Evolutionary conservation across 1,284 basidiomycete genomes (phyloP), one percentile per base, ranked within the genome.

Genomic region (Cryptococcus sp.): DNA sequence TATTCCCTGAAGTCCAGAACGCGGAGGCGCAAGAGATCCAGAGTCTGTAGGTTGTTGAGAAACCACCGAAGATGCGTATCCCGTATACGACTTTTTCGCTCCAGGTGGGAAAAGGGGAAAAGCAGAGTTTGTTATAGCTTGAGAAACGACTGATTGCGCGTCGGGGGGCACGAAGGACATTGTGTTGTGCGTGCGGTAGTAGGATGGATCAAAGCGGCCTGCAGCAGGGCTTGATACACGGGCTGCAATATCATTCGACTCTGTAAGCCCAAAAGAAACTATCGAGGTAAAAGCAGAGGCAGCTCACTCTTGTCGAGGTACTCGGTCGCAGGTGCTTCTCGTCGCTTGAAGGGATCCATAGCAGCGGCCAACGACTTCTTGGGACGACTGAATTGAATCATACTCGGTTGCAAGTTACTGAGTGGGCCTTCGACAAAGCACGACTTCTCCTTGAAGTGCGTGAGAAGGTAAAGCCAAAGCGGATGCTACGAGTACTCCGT

Each of bases 381-480:
- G 19, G 94, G 93, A 79, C 94, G 93, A 82, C 89, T 92, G 80
- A 99, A 98, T 75, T 98, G 96, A 57, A 99, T 97, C 94, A 99
- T 95, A 79, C 91, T 94, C 5, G 93, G 84, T 76, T 98, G 96
- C 40, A 99, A 81, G 79, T 99, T 99, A 77, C 87, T 95, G 52
- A 99, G 83, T 1, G 94, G 92, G 2, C 96, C 96, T 77, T 99
- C 96, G 26, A 99, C 96, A 49, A 99, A 86, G 70, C 87, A 88
- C 56, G 83, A 86, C 78, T 91, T 93, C 79, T 98, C 95, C 81
- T 99, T 99, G 86, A 95, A 99, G 76, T 99, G 96, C 0, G 93
- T 96, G 53, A 99, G 84, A 53, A 99, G 86, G 75, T 95, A 94
- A 76, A 99, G 93, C 96, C 96, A 99, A 10, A 99, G 83, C 3